A percentile compares a stretch with the other conserved stretches of the same genome.
Evolutionary conservation across 805 yeast species (phyloP).

Genomic region (Ascoidea asiatica): DNA sequence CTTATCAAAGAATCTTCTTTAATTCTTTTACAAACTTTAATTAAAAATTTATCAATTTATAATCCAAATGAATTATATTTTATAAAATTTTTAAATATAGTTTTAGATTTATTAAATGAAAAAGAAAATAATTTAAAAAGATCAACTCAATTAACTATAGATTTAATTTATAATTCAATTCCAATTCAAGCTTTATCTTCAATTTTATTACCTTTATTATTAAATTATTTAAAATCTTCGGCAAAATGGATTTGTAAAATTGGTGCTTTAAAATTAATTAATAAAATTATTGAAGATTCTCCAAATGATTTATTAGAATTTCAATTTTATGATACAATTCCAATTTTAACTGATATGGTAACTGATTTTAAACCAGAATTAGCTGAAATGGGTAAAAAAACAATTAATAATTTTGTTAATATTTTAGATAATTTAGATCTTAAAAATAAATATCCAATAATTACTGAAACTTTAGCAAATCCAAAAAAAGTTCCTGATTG

Average conservation of each 20-base stretch:
- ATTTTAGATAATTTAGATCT: slow-evolving; percentile 89
- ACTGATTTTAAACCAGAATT: slow-evolving; percentile 96
- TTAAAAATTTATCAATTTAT: slow-evolving; percentile 47
- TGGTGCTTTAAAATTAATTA: slow-evolving; percentile 63
- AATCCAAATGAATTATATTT: slow-evolving; percentile 69
- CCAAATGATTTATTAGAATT: slow-evolving; percentile 79
- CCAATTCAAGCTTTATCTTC: slow-evolving; percentile 71
- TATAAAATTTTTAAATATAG: slow-evolving; percentile 43
- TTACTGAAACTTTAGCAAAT: slow-evolving; percentile 80
- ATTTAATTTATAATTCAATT: slow-evolving; percentile 52
- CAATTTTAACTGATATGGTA: slow-evolving; percentile 76
- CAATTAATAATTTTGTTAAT: slow-evolving; percentile 58
- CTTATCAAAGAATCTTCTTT: slow-evolving; percentile 68
- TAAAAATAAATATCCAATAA: slow-evolving; percentile 69
- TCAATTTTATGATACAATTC: slow-evolving; percentile 67
- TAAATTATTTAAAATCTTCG: slow-evolving; percentile 56
- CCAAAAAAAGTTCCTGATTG: slow-evolving; percentile 83
- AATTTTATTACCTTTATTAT: slow-evolving; percentile 47
- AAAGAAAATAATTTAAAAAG: slow-evolving; percentile 79
- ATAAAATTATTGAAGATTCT: slow-evolving; percentile 60
- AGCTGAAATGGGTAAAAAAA: slow-evolving; percentile 68
- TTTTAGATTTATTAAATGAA: slow-evolving; percentile 67
- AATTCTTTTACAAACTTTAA: slow-evolving; percentile 31
- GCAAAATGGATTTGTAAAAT: slow-evolving; percentile 91
- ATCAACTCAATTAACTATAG: slow-evolving; percentile 72